Evolutionary conservation across 441 rosid species (phyloP).

Genomic region (Gossypium laxum): DNA sequence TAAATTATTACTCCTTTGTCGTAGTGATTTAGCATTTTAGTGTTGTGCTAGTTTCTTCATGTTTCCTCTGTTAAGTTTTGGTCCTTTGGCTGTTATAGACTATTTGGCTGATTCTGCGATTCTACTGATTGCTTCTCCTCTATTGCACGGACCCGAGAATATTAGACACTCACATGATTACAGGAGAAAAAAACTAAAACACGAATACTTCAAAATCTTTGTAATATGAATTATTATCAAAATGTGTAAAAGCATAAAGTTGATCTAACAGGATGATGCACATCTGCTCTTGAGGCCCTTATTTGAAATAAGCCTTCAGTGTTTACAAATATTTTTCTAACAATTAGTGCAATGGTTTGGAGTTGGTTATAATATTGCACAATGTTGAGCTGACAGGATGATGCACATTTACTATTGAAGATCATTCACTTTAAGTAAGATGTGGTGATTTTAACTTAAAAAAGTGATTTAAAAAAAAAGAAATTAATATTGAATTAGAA

Average conservation of each 20-base stretch:
- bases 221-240: not conserved
- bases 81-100: not conserved
- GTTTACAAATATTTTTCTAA: not conserved
- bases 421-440: not conserved
- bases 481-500: not conserved
- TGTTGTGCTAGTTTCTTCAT: not conserved
- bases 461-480: not conserved
- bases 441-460: not conserved
- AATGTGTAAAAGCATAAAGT: not conserved
- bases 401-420: not conserved
- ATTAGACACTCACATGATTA: not conserved
- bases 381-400: not conserved
- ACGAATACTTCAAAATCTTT: not conserved
- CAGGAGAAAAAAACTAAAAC: not conserved
- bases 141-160: not conserved
- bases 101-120: not conserved
- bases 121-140: not conserved
- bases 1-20: not conserved
- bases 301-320: not conserved
- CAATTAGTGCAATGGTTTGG: not conserved
- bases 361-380: not conserved
- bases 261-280: too few species aligned
- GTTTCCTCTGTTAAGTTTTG: not conserved
- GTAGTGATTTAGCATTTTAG: not conserved
- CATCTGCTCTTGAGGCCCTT: not conserved